phyloP scores from a whole-genome alignment of 768 basidiomycete genomes.

The Tephrocybe sp. region DNA sequence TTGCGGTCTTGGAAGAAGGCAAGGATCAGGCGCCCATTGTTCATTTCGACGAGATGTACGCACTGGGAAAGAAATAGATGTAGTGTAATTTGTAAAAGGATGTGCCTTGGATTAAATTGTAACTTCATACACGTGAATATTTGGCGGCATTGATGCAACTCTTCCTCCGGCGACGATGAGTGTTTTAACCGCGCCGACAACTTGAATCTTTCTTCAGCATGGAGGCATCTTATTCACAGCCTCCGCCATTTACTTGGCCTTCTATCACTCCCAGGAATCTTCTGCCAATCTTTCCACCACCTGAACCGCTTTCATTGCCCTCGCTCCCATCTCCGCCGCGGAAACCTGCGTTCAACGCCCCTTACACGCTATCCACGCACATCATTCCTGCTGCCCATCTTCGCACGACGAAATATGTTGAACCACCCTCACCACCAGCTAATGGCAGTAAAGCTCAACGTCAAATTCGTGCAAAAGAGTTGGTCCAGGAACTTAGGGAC shows the following conservation, averaged over 20 bases:
- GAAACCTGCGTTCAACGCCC: conserved; percentile 27
- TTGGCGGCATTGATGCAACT: neutral
- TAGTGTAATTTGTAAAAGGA: neutral
- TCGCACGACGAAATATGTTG: conserved; percentile 40
- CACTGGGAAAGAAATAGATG: conserved; percentile 11
- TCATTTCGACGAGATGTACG: conserved; percentile 20
- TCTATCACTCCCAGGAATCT: conserved; percentile 22
- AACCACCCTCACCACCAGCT: conserved; percentile 25
- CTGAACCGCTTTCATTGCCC: conserved; percentile 30
- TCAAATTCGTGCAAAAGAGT: conserved; percentile 21
- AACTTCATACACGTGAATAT: neutral
- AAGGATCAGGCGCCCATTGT: conserved; percentile 14
- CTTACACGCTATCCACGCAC: conserved; percentile 49
- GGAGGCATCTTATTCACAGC: conserved; percentile 19
- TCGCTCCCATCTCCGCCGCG: conserved; percentile 38
- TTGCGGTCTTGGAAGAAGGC: conserved; percentile 13
- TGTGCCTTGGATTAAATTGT: neutral
- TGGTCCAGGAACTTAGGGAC: conserved; percentile 22
- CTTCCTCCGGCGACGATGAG: neutral
- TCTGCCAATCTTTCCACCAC: conserved; percentile 37
- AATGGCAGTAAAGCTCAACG: conserved; percentile 36
- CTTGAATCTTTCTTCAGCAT: neutral
- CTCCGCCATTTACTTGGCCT: conserved; percentile 26
- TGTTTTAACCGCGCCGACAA: neutral
- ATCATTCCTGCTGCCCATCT: conserved; percentile 52